Conservation (phyloP, 495 filamentous ascomycete genomes). For the Tuber aestivum region DNA sequence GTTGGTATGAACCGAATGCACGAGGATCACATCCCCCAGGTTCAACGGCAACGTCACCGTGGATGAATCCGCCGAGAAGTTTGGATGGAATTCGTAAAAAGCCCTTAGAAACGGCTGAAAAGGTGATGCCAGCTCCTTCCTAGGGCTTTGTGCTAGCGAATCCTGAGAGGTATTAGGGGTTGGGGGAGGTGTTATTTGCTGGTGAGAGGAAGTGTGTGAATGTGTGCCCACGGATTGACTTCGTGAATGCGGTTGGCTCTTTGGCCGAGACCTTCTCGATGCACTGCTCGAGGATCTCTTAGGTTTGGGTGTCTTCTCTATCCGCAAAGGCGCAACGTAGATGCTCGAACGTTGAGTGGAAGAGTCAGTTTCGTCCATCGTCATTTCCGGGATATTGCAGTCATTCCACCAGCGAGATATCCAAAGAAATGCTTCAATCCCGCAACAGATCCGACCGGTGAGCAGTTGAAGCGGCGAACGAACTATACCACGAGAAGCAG, state of each 20-base stretch:
- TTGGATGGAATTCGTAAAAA: constrained; percentile 89
- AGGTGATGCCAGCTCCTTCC: constrained; percentile 51
- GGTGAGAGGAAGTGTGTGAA: constrained; percentile 43
- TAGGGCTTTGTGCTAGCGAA: constrained; percentile 50
- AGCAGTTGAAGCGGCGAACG: not conserved
- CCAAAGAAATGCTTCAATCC: not conserved
- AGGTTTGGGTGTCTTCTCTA: constrained; percentile 52
- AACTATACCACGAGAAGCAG: not conserved
- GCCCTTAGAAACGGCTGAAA: constrained; percentile 95
- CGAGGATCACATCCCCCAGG: constrained; percentile 83
- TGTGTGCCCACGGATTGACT: constrained; percentile 46
- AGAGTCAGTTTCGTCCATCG: constrained; percentile 46
- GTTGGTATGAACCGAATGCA: constrained; percentile 96
- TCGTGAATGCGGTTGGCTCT: constrained; percentile 45
- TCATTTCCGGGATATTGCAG: constrained; percentile 13
- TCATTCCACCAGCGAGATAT: not conserved
- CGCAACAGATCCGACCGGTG: not conserved
- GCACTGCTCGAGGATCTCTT: constrained; percentile 48
- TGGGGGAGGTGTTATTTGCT: constrained; percentile 65
- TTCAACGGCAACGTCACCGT: constrained; percentile 85
- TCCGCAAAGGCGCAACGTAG: constrained; percentile 68
- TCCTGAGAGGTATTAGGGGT: constrained; percentile 62
- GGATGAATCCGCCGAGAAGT: constrained; percentile 57
- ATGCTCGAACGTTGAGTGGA: constrained; percentile 52
- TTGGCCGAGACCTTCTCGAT: constrained; percentile 43